Evolutionary conservation across 306 rosid species (phyloP), one percentile per base, ranked within the genome.

Genomic region (Delonix regia): DNA sequence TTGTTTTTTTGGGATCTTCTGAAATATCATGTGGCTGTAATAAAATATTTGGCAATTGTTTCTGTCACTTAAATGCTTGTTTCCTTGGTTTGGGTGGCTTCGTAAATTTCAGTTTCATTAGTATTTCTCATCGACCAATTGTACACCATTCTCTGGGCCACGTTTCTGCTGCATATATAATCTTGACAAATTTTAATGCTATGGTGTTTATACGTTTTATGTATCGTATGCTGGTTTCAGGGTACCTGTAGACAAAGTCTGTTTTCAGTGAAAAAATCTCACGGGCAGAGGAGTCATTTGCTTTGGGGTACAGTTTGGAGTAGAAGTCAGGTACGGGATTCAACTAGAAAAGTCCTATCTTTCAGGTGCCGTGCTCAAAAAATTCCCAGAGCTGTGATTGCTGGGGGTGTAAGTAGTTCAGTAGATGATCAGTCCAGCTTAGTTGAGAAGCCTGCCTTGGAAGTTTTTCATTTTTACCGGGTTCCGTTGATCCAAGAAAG

Each of bases 401-500:
- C 91, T 24, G 86, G 82, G 25, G 86, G 73, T 69, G 84, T 82
- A 7, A 73, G 84, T 51, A 83, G 86, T 71, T 69, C 88, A 0
- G 84, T 90, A 25, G 88, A 77, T 18, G 87, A 82, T 67, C 83
- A 80, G 52, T 69, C 88, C 12, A 81, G 62, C 21, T 86, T 82
- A 80, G 64, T 78, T 55, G 89, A 86, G 88, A 89, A 84, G 81
- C 87, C 88, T 52, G 78, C 86, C 0, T 22, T 27, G 5, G 87
- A 86, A 70, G 92, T 92, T 74, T 16, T 90, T 57, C 98, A 94
- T 83, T 76, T 89, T 25, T 92, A 72, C 10, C 91, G 96, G 2
- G 65, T 90, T 9, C 96, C 98, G 0, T 85, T 94, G 70, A 84
- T 92, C 16, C 97, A 90, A 82, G 88, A 86, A 71, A 88, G 94